Evolutionary conservation across 2,329 filamentous ascomycete species (phyloP).

Genomic region (Myotisia sp.): DNA sequence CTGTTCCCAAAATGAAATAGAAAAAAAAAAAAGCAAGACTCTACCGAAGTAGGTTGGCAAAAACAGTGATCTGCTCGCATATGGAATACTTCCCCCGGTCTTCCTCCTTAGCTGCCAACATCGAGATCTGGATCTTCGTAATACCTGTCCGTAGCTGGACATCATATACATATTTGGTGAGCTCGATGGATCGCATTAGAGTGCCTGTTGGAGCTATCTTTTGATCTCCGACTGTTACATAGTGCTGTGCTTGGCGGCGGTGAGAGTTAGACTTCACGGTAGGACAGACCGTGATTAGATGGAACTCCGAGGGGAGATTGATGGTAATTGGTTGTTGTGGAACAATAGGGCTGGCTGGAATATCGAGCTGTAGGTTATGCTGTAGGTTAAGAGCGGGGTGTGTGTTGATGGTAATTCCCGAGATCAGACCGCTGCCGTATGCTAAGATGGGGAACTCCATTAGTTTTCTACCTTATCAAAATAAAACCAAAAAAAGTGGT

Average conservation of each 20-base stretch:
- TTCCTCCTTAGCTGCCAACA: slow-evolving; percentile 56
- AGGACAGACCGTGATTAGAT: slow-evolving; percentile 56
- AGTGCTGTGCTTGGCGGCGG: slow-evolving; percentile 60
- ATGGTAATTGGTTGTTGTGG: slow-evolving; percentile 60
- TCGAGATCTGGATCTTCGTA: slow-evolving; percentile 64
- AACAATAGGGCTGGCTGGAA: slow-evolving; percentile 51
- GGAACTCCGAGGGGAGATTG: slow-evolving; percentile 50
- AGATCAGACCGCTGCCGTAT: slow-evolving; percentile 49
- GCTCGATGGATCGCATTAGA: slow-evolving; percentile 37
- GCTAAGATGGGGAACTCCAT: slow-evolving; percentile 24
- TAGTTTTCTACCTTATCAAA: slow-evolving; percentile 4
- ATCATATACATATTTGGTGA: slow-evolving; percentile 58
- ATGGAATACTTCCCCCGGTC: slow-evolving; percentile 38
- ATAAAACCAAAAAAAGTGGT: background rate
- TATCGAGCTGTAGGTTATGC: slow-evolving; percentile 46
- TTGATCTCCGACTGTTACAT: slow-evolving; percentile 55
- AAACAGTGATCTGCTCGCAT: slow-evolving; percentile 59
- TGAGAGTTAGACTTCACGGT: slow-evolving; percentile 49
- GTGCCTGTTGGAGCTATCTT: slow-evolving; percentile 46
- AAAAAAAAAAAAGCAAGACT: slow-evolving; percentile 18
- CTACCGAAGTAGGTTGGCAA: slow-evolving; percentile 55
- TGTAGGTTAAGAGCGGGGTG: slow-evolving; percentile 50
- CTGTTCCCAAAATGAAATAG: too few species aligned
- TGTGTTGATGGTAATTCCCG: slow-evolving; percentile 50
- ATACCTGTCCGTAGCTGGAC: slow-evolving; percentile 55